Evolutionary conservation across 2,329 filamentous ascomycete genomes (phyloP), one percentile per base, ranked within the genome.

Genomic region (Colletotrichum sidae): DNA sequence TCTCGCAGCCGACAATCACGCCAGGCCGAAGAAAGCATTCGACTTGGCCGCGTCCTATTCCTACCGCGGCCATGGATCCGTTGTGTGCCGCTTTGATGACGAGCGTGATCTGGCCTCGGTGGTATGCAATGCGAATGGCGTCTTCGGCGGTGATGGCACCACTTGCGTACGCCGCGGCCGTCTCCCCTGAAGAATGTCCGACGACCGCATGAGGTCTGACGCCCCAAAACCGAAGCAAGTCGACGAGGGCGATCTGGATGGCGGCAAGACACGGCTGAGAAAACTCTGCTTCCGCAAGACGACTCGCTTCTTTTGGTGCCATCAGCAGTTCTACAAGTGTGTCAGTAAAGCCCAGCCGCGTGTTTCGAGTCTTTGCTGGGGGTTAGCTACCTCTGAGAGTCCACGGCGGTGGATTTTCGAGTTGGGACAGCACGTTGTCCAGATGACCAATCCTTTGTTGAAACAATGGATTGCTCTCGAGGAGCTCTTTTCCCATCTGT

Each of bases 61-160:
- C 86, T 3, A 87, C 83, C 1, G 86, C 86, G 72, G 87, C 78
- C 86, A 88, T 88, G 8, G 79, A 74, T 0, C 86, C 86, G 4
- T 75, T 55, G 12, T 59, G 65, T 3, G 54, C 56, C 34, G 59
- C 52, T 37, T 66, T 66, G 13, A 66, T 57, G 5, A 58, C 25
- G 12, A 45, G 45, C 10, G 60, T 67, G 33, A 59, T 65, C 37
- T 79, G 75, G 4, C 78, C 79, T 4, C 80, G 74, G 57, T 75
- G 75, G 64, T 76, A 80, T 0, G 78, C 74, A 9, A 77, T 67
- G 7, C 69, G 66, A 25, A 77, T 74, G 1, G 78, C 78, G 8
- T 75, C 70, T 50, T 71, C 52, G 6, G 69, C 61, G 5, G 70
- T 71, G 4, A 79, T 56, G 6, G 61, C 67, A 2, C 75, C 75